phyloP scores from a whole-genome alignment of 768 basidiomycete species.

The Mycena indigotica region DNA sequence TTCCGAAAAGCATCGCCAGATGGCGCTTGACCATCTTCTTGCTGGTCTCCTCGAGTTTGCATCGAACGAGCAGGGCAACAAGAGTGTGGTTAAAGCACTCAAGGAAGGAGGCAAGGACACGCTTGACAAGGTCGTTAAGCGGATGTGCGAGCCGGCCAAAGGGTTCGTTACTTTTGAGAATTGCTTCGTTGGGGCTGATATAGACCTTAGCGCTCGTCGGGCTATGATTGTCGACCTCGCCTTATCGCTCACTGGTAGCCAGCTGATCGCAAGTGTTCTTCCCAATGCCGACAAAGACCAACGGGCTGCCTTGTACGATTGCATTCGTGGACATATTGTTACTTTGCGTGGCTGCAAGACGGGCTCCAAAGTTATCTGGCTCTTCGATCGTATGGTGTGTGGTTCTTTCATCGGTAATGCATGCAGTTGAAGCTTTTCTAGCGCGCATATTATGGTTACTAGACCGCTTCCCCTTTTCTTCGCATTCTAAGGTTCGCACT shows the following conservation, averaged over 20 bases:
- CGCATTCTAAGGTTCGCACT: conserved; percentile 32
- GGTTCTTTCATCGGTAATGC: conserved; percentile 28
- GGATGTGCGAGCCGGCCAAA: conserved; percentile 86
- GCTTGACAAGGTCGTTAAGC: conserved; percentile 69
- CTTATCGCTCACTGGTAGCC: conserved; percentile 81
- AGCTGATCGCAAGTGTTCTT: conserved; percentile 79
- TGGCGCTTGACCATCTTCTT: conserved; percentile 79
- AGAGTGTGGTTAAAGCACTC: conserved; percentile 82
- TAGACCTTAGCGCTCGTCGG: conserved; percentile 50
- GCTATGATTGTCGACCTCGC: conserved; percentile 88
- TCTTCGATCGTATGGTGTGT: conserved; percentile 51
- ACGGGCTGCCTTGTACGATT: conserved; percentile 78
- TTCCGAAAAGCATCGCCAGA: conserved; percentile 68
- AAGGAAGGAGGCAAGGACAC: conserved; percentile 83
- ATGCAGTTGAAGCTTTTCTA: conserved; percentile 31
- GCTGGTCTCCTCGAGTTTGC: conserved; percentile 78
- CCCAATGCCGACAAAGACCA: conserved; percentile 91
- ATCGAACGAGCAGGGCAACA: conserved; percentile 84
- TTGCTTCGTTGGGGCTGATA: neutral
- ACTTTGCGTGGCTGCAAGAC: conserved; percentile 91
- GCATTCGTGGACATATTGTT: conserved; percentile 85
- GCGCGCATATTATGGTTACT: conserved; percentile 70
- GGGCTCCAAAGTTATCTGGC: conserved; percentile 89
- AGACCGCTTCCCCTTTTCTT: conserved; percentile 27
- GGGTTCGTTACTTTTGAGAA: conserved; percentile 46